These are phyloP conservation scores for Porodaedalea pini DNA, from an alignment of 1,284 basidiomycete species.

Conservation along the genomic window DNA sequence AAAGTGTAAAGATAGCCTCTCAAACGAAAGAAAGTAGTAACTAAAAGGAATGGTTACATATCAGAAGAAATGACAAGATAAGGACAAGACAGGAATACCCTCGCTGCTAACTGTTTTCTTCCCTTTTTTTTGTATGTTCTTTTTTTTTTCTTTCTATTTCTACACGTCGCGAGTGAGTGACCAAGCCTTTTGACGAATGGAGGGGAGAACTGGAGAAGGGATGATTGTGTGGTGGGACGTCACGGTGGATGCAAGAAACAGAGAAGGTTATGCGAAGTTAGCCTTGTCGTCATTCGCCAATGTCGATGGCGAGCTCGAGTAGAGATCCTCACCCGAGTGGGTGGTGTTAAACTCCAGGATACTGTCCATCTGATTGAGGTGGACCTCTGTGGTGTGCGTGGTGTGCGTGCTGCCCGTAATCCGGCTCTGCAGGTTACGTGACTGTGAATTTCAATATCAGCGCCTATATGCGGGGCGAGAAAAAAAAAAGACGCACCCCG, in stretches of 20 bases:
- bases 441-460: not conserved
- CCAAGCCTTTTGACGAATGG: not conserved
- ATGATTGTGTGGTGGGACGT: no score
- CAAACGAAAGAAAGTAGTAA: not conserved
- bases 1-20: no score
- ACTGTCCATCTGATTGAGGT: constrained; percentile 7
- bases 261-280: constrained; percentile 9
- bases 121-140: no score
- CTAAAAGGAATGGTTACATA: not conserved
- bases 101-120: not conserved
- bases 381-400: constrained; percentile 15
- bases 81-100: no score
- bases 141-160: not conserved
- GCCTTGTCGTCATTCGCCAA: constrained; percentile 8
- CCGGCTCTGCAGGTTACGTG: constrained; percentile 2
- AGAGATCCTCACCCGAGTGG: constrained; percentile 8
- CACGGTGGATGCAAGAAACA: not conserved
- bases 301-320: constrained; percentile 9
- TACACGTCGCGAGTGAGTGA: no score
- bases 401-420: constrained; percentile 7
- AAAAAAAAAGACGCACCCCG: not conserved
- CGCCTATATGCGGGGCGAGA: no score
- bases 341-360: not conserved
- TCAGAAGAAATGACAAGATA: not conserved
- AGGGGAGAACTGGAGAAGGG: not conserved